A percentile compares a stretch with the other conserved stretches of the same genome.
Evolutionary conservation across 768 basidiomycete species (phyloP).

Genomic region (Phanerochaete sordida): DNA sequence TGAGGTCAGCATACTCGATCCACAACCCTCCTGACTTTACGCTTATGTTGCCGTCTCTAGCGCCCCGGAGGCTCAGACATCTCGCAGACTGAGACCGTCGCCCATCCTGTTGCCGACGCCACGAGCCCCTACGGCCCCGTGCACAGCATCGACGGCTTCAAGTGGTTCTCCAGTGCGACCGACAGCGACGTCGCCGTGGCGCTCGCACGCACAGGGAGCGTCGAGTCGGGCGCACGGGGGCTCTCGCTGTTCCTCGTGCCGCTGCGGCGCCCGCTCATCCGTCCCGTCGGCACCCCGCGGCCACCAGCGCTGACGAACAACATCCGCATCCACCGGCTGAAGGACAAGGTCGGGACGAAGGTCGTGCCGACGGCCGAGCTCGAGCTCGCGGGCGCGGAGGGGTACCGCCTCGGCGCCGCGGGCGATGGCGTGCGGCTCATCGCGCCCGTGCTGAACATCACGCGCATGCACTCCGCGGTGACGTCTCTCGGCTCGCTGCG

Average conservation of each 20-base stretch:
- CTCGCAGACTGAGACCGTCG: conserved; percentile 67
- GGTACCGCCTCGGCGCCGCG: conserved; percentile 55
- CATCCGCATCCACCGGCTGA: conserved; percentile 67
- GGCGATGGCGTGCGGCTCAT: conserved; percentile 66
- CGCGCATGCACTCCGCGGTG: conserved; percentile 64
- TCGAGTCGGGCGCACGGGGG: conserved; percentile 52
- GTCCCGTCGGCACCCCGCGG: conserved; percentile 33
- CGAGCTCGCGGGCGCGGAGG: conserved; percentile 53
- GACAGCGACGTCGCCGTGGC: conserved; percentile 72
- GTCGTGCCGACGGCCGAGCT: conserved; percentile 75
- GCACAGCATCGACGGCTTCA: conserved; percentile 66
- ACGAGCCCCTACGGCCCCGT: conserved; percentile 40
- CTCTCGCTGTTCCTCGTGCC: conserved; percentile 77
- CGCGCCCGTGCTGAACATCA: conserved; percentile 72
- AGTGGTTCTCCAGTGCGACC: conserved; percentile 85
- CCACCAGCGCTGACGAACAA: conserved; percentile 56
- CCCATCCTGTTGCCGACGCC: conserved; percentile 33
- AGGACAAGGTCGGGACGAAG: conserved; percentile 77
- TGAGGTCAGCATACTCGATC: conserved; percentile 39
- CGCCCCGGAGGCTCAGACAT: conserved; percentile 75
- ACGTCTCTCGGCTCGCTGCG: conserved; percentile 53
- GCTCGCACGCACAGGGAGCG: conserved; percentile 65
- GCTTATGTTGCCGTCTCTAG: conserved; percentile 26
- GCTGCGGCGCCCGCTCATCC: conserved; percentile 49
- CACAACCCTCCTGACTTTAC: background rate